Evolutionary conservation across 225 moss, liverwort and hornwort genomes (phyloP).

Genomic region (Bryoerythrophyllum caledonicum): DNA sequence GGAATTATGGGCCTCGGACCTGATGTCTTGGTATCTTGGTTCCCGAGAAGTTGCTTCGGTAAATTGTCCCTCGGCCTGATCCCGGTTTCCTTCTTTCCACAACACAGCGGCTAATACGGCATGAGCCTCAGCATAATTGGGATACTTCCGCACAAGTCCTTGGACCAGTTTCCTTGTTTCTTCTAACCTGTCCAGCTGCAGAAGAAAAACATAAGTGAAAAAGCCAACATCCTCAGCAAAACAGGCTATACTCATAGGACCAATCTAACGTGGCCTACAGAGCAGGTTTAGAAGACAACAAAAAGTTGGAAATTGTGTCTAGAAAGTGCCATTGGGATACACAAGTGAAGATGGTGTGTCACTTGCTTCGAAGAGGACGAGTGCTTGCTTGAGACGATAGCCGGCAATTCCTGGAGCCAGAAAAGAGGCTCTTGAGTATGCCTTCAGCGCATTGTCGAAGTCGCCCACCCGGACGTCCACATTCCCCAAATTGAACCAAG

Average conservation of each 20-base stretch:
- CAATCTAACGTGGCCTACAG: too few relatives aligned
- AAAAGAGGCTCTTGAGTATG: constrained; percentile 79
- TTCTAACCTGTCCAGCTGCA: constrained; percentile 73
- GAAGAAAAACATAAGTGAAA: constrained; percentile 5
- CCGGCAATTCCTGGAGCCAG: constrained; percentile 97
- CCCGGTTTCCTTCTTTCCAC: constrained; percentile 82
- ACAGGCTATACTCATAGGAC: not conserved
- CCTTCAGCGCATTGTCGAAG: constrained; percentile 67
- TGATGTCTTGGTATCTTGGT: constrained; percentile 71
- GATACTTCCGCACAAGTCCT: constrained; percentile 94
- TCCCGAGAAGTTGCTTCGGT: constrained; percentile 75
- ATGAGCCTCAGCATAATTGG: constrained; percentile 90
- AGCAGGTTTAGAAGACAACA: too few relatives aligned
- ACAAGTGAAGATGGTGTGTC: not conserved
- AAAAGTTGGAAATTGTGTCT: too few relatives aligned
- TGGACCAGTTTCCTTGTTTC: constrained; percentile 82
- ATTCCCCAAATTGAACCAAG: constrained; percentile 97
- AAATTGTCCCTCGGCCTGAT: constrained; percentile 84
- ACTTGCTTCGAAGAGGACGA: constrained; percentile 82
- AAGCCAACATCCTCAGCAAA: not conserved
- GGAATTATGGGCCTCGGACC: constrained; percentile 28
- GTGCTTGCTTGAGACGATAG: constrained; percentile 87
- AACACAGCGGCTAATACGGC: constrained; percentile 91
- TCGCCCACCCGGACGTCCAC: constrained; percentile 82
- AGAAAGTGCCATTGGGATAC: too few relatives aligned